Base-by-base conservation (phyloP, 192 early-diverging fungal genomes). In the Coemansia sp. region DNA sequence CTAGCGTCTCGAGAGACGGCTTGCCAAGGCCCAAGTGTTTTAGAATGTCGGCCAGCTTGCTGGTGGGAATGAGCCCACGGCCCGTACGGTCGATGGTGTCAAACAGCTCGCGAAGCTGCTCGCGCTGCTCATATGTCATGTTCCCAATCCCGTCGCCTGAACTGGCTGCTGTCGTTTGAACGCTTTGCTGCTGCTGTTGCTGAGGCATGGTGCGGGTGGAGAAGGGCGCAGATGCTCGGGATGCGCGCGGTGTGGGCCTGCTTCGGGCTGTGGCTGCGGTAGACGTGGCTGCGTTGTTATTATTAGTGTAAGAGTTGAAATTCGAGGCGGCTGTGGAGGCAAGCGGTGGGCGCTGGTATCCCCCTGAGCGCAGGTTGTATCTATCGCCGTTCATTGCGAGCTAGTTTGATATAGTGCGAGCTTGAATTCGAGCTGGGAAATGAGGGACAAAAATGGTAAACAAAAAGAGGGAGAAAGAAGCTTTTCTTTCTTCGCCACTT, bases 21-120 rank as follows among this genome's bases (percentile, higher is more conserved):
- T 43, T 31, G 25, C 31, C 64, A n/a, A 75, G 36, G 1, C 67
- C 70, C 3, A 84, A 42, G 9, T 61, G 59, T 11, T 47, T 48
- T 13, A 78, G 25, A 10, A 79, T 47, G 2, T 64, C 53, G 10
- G 45, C 43, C 0, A 84, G 58, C 18, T 45, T 64, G 52, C 65
- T 57, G 16, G 66, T 38, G 7, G 62, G 58, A n/a, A 82, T 66
- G 37, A 39, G 70, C 20, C 78, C 79, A 37, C 69, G 69, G 6
- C 56, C 66, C 0, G 41, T 50, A 2, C 37, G 48, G 58, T 84
- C 83, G 16, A 78, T 61, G 58, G 67, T 68, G 11, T 69, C 60
- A 31, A 84, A 84, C 4, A 79, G n/a, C 2, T 72, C 69, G 5
- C 59, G 69, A n/a, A 84, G 47, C 64, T 82, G 53, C 28, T 73